These are phyloP conservation scores for Podospora pseudoanserina DNA, from an alignment of 495 filamentous ascomycete species.

Conservation along the genomic window DNA sequence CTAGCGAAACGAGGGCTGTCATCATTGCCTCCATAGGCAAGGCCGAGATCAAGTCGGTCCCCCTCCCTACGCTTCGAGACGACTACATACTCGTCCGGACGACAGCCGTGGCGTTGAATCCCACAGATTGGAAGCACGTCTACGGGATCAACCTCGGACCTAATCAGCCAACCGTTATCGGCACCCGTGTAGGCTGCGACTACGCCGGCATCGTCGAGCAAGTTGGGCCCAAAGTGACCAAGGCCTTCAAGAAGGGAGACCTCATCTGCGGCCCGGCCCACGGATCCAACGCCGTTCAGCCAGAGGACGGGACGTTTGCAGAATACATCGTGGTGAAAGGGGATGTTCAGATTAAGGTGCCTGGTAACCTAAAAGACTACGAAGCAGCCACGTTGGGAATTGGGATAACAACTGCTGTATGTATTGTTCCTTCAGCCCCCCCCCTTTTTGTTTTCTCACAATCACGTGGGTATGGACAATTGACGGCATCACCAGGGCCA, in stretches of 20 bases:
- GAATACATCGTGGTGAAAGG: slow-evolving; percentile 34
- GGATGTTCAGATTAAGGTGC: slow-evolving; percentile 30
- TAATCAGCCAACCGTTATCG: not conserved
- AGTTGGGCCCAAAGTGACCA: slow-evolving; percentile 38
- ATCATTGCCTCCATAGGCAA: slow-evolving; percentile 17
- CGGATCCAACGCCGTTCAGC: slow-evolving; percentile 24
- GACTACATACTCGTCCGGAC: slow-evolving; percentile 53
- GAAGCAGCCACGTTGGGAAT: slow-evolving; percentile 49
- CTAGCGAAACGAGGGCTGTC: slow-evolving; percentile 20
- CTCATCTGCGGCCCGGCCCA: slow-evolving; percentile 43
- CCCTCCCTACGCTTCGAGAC: slow-evolving; percentile 42
- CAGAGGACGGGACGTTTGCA: slow-evolving; percentile 40
- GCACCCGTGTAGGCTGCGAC: slow-evolving; percentile 38
- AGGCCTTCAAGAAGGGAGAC: slow-evolving; percentile 34
- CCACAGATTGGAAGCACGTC: slow-evolving; percentile 59
- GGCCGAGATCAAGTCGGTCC: slow-evolving; percentile 24
- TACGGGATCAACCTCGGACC: slow-evolving; percentile 19
- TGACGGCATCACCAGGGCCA: slow-evolving; percentile 32
- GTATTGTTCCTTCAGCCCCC: slow-evolving; percentile 4
- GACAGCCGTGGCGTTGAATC: slow-evolving; percentile 54
- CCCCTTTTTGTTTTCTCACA: not conserved
- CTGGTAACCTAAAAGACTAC: slow-evolving; percentile 38
- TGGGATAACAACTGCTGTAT: slow-evolving; percentile 44
- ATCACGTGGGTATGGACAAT: not conserved
- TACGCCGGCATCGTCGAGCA: slow-evolving; percentile 42